Evolutionary conservation across 2,329 filamentous ascomycete genomes (phyloP).

Genomic region (Penicillium paneum): DNA sequence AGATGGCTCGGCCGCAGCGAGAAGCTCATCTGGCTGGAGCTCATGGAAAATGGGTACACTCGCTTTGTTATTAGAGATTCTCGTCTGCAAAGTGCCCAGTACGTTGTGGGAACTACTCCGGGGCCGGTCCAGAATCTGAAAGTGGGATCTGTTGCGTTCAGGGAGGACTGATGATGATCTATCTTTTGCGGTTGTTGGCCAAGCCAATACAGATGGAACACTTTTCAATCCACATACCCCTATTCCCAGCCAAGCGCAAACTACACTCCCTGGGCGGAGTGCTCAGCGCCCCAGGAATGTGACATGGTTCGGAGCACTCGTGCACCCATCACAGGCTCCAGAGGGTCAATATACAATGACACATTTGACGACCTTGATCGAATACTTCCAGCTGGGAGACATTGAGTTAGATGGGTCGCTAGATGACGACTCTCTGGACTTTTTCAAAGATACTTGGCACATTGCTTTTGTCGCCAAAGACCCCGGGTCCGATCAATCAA

Average conservation of each 20-base stretch:
- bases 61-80: constrained; percentile 44
- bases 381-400: constrained; percentile 36
- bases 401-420: constrained; percentile 48
- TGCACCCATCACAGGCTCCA: constrained; percentile 36
- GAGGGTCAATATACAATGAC: constrained; percentile 40
- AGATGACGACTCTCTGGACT: constrained; percentile 46
- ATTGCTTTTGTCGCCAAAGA: constrained; percentile 48
- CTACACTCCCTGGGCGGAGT: constrained; percentile 51
- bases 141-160: constrained; percentile 39
- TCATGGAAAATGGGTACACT: constrained; percentile 45
- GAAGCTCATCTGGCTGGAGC: constrained; percentile 47
- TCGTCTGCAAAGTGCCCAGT: constrained; percentile 38
- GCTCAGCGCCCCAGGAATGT: constrained; percentile 47
- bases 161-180: constrained; percentile 29
- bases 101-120: constrained; percentile 45
- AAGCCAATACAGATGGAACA: constrained; percentile 46
- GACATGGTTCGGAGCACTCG: constrained; percentile 47
- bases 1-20: neutral
- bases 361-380: constrained; percentile 42
- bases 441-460: constrained; percentile 45
- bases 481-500: constrained; percentile 43
- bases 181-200: constrained; percentile 44
- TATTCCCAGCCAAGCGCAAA: constrained; percentile 48
- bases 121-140: constrained; percentile 48
- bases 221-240: constrained; percentile 49